Conservation (phyloP, 78 protist genomes). For the Bodo saltans region DNA sequence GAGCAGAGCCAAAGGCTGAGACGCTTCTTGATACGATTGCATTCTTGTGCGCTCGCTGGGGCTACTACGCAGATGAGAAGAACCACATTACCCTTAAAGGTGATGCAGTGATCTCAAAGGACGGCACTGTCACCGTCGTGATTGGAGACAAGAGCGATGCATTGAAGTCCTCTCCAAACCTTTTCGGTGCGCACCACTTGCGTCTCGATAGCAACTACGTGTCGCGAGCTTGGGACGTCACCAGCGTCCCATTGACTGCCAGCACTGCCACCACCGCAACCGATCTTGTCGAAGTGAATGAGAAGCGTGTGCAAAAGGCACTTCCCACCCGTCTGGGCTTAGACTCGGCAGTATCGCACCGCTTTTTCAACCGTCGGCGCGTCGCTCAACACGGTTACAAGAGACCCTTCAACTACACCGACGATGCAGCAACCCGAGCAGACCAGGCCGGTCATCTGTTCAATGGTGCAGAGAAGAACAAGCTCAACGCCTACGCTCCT, state of each 20-base stretch:
- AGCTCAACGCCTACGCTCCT: background rate
- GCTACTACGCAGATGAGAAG: background rate
- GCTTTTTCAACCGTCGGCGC: background rate
- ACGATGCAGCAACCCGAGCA: background rate
- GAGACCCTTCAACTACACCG: background rate
- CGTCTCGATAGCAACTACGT: background rate
- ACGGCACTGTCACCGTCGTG: background rate
- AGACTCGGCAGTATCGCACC: background rate
- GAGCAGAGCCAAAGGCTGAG: background rate
- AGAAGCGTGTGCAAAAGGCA: background rate
- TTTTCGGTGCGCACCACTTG: background rate
- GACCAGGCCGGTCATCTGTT: background rate
- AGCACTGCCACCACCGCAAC: background rate
- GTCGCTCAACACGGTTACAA: background rate
- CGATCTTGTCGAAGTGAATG: background rate
- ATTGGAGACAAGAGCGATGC: background rate
- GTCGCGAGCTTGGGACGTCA: background rate
- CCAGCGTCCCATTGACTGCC: background rate
- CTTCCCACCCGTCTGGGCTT: background rate
- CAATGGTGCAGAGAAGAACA: no score
- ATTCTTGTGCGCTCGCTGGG: background rate
- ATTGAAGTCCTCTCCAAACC: background rate
- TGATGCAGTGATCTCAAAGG: background rate
- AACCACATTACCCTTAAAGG: background rate
- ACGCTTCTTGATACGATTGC: background rate